Conservation (phyloP, 768 basidiomycete genomes). For the Calvatia gigantea region DNA sequence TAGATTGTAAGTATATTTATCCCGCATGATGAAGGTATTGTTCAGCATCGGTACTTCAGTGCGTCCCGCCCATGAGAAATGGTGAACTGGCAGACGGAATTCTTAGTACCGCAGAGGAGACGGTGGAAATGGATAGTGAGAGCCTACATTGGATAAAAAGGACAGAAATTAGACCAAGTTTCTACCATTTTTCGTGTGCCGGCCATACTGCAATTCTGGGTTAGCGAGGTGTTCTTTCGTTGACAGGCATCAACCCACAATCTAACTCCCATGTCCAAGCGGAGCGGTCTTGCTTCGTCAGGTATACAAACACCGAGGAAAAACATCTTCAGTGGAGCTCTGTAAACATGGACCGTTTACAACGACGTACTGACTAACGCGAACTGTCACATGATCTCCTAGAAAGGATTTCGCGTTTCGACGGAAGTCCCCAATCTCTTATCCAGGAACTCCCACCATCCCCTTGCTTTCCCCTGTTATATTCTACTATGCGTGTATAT, state of each 20-base stretch:
- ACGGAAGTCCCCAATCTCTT: too few species aligned
- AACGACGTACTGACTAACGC: too few species aligned
- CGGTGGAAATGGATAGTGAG: background rate
- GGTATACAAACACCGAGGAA: constrained; percentile 57
- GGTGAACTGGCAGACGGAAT: constrained; percentile 24
- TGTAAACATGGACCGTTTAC: too few species aligned
- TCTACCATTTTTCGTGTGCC: constrained; percentile 43
- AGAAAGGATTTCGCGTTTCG: too few species aligned
- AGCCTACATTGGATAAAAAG: background rate
- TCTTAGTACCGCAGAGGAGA: background rate
- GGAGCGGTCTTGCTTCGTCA: constrained; percentile 66
- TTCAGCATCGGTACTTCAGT: constrained; percentile 22
- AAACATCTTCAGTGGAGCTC: background rate
- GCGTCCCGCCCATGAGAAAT: constrained; percentile 45
- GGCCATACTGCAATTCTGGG: constrained; percentile 32
- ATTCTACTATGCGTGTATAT: too few species aligned
- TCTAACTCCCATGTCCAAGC: constrained; percentile 83
- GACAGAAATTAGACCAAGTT: background rate
- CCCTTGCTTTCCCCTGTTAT: too few species aligned
- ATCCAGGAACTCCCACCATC: too few species aligned
- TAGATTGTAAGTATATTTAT: constrained; percentile 54
- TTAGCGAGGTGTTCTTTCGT: background rate
- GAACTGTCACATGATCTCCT: too few species aligned
- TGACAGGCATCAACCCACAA: constrained; percentile 40
- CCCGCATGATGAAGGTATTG: background rate